Evolutionary conservation across 148 eudicot genomes (phyloP), one percentile per base, ranked within the genome.

Genomic region (Chenopodium album): DNA sequence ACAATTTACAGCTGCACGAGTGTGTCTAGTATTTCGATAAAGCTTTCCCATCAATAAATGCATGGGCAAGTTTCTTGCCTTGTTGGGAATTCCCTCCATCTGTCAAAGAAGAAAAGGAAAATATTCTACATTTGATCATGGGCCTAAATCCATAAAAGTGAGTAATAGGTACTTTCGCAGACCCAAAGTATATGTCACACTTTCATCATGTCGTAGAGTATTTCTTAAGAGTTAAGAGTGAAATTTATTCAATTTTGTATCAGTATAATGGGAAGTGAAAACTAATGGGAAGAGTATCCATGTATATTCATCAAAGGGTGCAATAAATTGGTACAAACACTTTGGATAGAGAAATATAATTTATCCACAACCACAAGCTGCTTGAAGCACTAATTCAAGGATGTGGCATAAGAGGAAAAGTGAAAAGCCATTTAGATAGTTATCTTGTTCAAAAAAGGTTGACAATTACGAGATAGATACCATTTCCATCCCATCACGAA

Each of bases 11-110:
- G 99, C 94, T 28, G 97, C 86, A 79, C 99, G 98, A 71, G 80
- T 87, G 82, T 95, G 99, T 70, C 89, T 86, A 81, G 94, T 86
- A 91, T 80, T 86, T 59, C 97, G 88, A 82, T 94, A 94, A 73
- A 95, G 95, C 87, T 92, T 94, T 80, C 97, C 99, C 98, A 92
- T 90, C 94, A 92, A 65, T 37, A 95, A 84, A 87, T 88, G 89
- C 97, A 95, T 95, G 75, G 92, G 93, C 85, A 95, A 85, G 82
- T 83, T 92, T 78, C 97, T 91, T 79, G 90, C 86, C 84, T 94
- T 95, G 84, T 87, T 85, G 47, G 94, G 96, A 79, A 95, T 89
- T 73, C 94, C 97, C 80, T 95, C 99, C 97, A 95, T 90, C 99
- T 95, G 89, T 64, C 56, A 76, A 17, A 62, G 1, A 62, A 13